Base-by-base conservation (phyloP, 352 stramenopile genomes). In the Pythium brassicae region DNA sequence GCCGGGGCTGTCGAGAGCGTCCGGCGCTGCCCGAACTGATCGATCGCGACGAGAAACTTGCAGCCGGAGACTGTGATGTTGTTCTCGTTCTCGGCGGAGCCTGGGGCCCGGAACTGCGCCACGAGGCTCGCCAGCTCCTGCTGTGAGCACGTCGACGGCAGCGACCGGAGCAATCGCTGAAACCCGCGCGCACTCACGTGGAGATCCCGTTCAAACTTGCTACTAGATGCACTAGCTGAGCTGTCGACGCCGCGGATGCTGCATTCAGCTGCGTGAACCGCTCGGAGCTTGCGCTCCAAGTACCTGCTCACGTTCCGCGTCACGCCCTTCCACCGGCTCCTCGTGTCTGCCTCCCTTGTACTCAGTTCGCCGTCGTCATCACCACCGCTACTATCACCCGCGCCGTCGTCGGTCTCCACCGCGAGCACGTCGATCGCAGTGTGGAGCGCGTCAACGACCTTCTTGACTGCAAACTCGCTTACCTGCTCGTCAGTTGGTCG, bases 371-470 rank as follows among this genome's bases (percentile, higher is more conserved):
- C 15, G n/a, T 73, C 53, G 34, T 12, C 19, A 25, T 50, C 56
- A 15, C 10, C 42, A 25, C n/a, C 26, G 17, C 29, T 35, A n/a
- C 22, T 8, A 14, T 56, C 40, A 19, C 42, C 22, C 19, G n/a
- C 32, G 32, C 14, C 32, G 32, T 37, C 32, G 32, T 43, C 27
- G 2, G 20, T 52, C 17, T 56, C 53, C 53, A 51, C 57, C 5
- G 34, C 50, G 23, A 53, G 51, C 54, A 53, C 59, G 19, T 62
- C 60, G 23, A 53, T 22, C 47, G 53, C 29, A 23, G 66, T 65
- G 19, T 69, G 64, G n/a, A 82, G 69, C 32, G 66, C 60, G 35
- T 85, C 65, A 9, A 88, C 69, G 11, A 90, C 39, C 47, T 84
- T 86, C 52, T 64, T 70, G 17, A 87, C 27, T 14, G 78, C 64